Evolutionary conservation across 495 filamentous ascomycete species (phyloP).

Genomic region (Penicillium pulvis): DNA sequence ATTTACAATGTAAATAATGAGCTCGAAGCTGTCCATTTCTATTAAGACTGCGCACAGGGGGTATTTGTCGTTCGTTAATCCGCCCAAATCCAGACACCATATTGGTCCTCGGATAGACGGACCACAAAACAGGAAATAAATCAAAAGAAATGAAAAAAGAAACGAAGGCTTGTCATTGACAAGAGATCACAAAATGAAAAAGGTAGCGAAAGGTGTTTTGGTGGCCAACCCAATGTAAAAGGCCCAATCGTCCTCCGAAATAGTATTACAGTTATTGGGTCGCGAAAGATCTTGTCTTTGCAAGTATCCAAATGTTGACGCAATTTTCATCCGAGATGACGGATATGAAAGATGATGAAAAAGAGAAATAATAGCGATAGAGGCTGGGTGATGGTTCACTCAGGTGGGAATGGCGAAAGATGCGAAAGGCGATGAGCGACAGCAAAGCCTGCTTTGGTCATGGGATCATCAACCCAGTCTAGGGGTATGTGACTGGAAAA

Average conservation of each 20-base stretch:
- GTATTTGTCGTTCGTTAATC: constrained; percentile 27
- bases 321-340: constrained; percentile 16
- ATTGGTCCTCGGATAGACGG: constrained; percentile 7
- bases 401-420: not conserved
- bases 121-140: constrained; percentile 25
- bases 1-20: constrained; percentile 1
- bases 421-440: constrained; percentile 34
- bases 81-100: constrained; percentile 13
- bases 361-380: constrained; percentile 8
- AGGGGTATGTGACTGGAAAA: constrained; percentile 28
- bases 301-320: constrained; percentile 7
- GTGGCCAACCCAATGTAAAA: constrained; percentile 13
- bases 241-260: constrained; percentile 15
- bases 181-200: constrained; percentile 16
- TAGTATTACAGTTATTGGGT: constrained; percentile 36
- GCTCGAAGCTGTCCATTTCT: constrained; percentile 24
- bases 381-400: not conserved
- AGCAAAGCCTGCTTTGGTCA: constrained; percentile 55
- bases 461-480: constrained; percentile 36
- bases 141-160: constrained; percentile 22
- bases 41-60: constrained; percentile 31
- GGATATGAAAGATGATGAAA: constrained; percentile 11
- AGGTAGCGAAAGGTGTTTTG: constrained; percentile 22
- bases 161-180: constrained; percentile 20
- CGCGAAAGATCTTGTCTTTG: constrained; percentile 3